These are phyloP conservation scores for Podaxis mareebaensis DNA, from an alignment of 768 basidiomycete species.

Conservation along the genomic window DNA sequence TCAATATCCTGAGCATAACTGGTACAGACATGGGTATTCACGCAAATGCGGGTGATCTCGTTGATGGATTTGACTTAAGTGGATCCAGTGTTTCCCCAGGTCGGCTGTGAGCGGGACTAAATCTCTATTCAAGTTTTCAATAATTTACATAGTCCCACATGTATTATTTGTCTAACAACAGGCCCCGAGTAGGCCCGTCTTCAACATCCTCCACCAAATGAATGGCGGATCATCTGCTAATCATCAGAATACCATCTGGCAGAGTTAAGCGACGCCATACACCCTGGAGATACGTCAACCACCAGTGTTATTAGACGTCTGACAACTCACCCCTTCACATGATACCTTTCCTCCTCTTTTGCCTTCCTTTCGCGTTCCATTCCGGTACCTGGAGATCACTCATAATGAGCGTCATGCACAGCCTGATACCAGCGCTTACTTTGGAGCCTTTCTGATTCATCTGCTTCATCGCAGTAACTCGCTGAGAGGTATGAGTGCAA, in stretches of 20 bases:
- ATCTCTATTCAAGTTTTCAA: neutral
- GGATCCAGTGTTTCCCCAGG: neutral
- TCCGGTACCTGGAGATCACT: conserved; percentile 1
- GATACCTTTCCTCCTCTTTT: conserved; percentile 4
- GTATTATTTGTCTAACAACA: neutral
- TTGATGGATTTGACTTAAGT: neutral
- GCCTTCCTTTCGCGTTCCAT: neutral
- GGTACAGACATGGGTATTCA: too few species aligned
- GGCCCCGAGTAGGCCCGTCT: neutral
- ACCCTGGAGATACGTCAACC: neutral
- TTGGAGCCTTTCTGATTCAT: conserved; percentile 1
- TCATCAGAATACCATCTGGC: neutral
- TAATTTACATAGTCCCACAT: neutral
- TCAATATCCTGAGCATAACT: too few species aligned
- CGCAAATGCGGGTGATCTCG: too few species aligned
- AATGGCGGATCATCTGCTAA: neutral
- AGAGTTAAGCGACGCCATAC: neutral
- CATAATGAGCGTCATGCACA: neutral
- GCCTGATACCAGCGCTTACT: neutral
- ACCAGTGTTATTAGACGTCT: neutral
- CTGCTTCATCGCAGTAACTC: neutral
- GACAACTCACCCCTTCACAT: neutral
- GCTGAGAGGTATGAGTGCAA: neutral
- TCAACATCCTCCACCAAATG: neutral
- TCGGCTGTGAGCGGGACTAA: neutral